Conservation (phyloP, 2,329 filamentous ascomycete genomes). For the Xylariaceae sp. region DNA sequence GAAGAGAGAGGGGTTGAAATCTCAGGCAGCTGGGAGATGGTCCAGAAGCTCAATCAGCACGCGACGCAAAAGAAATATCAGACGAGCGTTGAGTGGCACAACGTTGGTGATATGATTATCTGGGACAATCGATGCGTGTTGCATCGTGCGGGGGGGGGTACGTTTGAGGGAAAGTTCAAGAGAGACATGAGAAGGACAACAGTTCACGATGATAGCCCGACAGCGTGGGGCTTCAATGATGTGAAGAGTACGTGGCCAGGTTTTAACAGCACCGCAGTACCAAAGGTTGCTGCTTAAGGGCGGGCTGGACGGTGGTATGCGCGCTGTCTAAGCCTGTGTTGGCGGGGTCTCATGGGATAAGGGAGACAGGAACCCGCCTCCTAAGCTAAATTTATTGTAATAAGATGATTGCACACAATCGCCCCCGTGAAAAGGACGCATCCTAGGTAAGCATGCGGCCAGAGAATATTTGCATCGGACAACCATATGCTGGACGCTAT, state of each 20-base stretch:
- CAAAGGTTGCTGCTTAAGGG: slow-evolving; percentile 3
- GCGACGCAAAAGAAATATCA: slow-evolving; percentile 43
- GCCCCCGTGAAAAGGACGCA: too few relatives aligned
- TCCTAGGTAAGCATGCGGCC: too few relatives aligned
- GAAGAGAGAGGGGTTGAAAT: slow-evolving; percentile 33
- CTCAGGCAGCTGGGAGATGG: slow-evolving; percentile 31
- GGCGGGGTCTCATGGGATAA: too few relatives aligned
- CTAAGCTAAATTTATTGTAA: too few relatives aligned
- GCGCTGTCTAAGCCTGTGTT: too few relatives aligned
- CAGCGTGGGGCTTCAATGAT: slow-evolving; percentile 35
- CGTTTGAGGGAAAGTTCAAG: slow-evolving; percentile 42
- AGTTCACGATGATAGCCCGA: slow-evolving; percentile 41
- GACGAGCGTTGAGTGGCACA: slow-evolving; percentile 42
- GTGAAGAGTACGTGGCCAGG: slow-evolving; percentile 19
- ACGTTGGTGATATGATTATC: slow-evolving; percentile 46
- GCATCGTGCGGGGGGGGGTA: slow-evolving; percentile 47
- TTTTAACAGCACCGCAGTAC: slow-evolving; percentile 10
- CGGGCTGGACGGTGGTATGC: too few relatives aligned
- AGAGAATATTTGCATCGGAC: too few relatives aligned
- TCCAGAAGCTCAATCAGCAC: slow-evolving; percentile 40
- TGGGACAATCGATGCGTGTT: slow-evolving; percentile 58
- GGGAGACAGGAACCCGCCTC: too few relatives aligned
- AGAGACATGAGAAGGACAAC: slow-evolving; percentile 54
- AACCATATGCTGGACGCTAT: too few relatives aligned
- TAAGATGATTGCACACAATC: too few relatives aligned